phyloP scores from a whole-genome alignment of 2,329 filamentous ascomycete species.

The Albifimbria verrucaria region DNA sequence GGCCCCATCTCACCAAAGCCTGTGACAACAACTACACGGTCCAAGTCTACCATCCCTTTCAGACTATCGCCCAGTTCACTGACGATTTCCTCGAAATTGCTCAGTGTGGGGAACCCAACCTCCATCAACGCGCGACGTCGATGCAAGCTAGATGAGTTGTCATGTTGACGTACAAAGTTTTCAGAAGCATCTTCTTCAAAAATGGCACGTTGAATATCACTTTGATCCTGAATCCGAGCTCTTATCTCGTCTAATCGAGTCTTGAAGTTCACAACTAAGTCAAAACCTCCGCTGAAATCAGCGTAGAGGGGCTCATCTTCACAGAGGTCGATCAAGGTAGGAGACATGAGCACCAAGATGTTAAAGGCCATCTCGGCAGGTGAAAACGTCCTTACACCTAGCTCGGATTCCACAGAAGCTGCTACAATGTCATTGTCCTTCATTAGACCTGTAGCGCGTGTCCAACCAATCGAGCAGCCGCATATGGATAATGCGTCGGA shows the following conservation, averaged over 20 bases:
- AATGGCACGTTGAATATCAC: slow-evolving; percentile 87
- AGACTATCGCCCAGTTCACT: too few species aligned
- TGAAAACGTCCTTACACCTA: slow-evolving; percentile 92
- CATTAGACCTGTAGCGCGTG: slow-evolving; percentile 90
- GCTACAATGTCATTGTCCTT: slow-evolving; percentile 89
- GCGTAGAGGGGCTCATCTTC: slow-evolving; percentile 87
- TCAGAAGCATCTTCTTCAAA: too few species aligned
- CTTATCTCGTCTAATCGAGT: slow-evolving; percentile 90
- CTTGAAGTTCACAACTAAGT: slow-evolving; percentile 98
- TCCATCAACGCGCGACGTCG: too few species aligned
- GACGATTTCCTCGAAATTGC: too few species aligned
- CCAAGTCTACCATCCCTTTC: slow-evolving; percentile 75
- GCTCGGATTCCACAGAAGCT: slow-evolving; percentile 81
- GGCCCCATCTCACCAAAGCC: slow-evolving; percentile 88
- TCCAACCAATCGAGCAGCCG: slow-evolving; percentile 93
- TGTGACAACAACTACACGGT: slow-evolving; percentile 92
- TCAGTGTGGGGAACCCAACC: too few species aligned
- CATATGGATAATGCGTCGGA: slow-evolving; percentile 94
- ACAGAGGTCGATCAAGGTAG: slow-evolving; percentile 88
- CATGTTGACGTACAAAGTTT: too few species aligned
- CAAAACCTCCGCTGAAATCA: slow-evolving; percentile 68
- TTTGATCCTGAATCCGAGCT: slow-evolving; percentile 89
- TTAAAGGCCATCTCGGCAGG: slow-evolving; percentile 98
- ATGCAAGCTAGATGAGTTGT: too few species aligned
- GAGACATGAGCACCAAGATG: slow-evolving; percentile 84